Base-by-base conservation (phyloP, 441 rosid species). In the Theobroma grandiflorum region DNA sequence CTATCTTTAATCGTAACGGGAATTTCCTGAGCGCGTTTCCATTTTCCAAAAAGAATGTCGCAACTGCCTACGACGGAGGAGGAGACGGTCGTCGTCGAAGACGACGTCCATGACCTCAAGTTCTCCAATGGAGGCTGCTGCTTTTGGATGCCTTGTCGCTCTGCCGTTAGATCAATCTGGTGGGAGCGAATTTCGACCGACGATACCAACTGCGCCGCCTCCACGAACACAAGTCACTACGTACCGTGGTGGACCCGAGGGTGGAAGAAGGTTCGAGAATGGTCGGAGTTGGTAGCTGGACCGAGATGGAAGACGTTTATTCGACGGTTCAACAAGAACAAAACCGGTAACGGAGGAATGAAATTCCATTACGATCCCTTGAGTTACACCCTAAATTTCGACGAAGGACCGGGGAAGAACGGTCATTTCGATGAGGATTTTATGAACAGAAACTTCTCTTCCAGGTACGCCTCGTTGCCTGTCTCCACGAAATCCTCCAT, bases 351-450 rank as follows among this genome's bases (percentile, higher is more conserved):
- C 55, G 78, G 65, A 62, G 52, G 35, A 5, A 75, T 57, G 47
- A 81, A 82, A 77, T 91, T 84, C 87, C 87, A 86, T 8, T 94
- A 94, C 72, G 94, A 94, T 82, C 88, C 91, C 0, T 57, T 61
- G 85, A 90, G 94, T 52, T 91, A 94, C 55, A 73, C 93, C 12
- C 80, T 89, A 76, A 94, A 94, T 74, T 94, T 94, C 72, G 97
- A 94, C 43, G 95, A 92, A 10, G 97, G 98, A 0, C 77, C 67
- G 38, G 82, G 81, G 62, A 84, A 80, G 5, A 77, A 82, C 12
- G 83, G 84, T 55, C 74, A 67, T 64, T 86, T 78, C 63, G 90
- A 86, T 59, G 92, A 88, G 52, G 93, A 88, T 80, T 67, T 69
- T 15, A 4, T 77, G 22, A 76, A 87, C 33, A 82, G 93, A 12